Evolutionary conservation across 2,329 filamentous ascomycete species (phyloP), one percentile per base, ranked within the genome.

Genomic region (Arthrobotrys iridis): DNA sequence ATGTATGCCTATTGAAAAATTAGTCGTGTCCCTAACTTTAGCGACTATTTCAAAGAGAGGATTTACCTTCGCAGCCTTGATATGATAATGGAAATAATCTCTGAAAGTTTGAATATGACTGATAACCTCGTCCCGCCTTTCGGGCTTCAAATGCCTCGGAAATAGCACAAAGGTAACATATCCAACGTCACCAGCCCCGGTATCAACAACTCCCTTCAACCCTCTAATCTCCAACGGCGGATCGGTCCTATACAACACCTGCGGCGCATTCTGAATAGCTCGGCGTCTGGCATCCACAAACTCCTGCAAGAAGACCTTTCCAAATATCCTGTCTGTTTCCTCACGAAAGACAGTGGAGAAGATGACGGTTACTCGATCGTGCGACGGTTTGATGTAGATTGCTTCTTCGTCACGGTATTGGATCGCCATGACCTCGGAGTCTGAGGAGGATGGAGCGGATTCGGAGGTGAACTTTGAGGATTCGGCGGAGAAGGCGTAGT

Each of bases 61-160:
- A 58, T 41, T 60, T 82, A 89, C 88, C 86, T 99, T 99, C 77
- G 93, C 97, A 28, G 95, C 96, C 85, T 99, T 99, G 84, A 99
- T 99, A 84, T 99, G 95, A 83, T 99, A 99, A 83, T 99, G 95
- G 87, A 99, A 99, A 84, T 99, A 99, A 82, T 99, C 95, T 79
- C 95, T 92, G 91, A 99, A 99, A 11, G 95, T 99, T 84, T 99
- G 96, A 80, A 99, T 98, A 83, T 99, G 96, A 58, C 93, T 97
- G 79, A 99, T 99, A 82, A 96, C 93, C 78, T 97, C 93, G 75
- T 92, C 90, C 85, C 96, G 92, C 81, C 93, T 89, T 83, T 97
- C 93, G 11, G 89, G 89, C 11, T 93, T 94, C 78, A 99, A 86
- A 83, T 99, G 96, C 78, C 95, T 90, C 50, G 95, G 94, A 85